These are phyloP conservation scores for Aegle marmelos DNA, from an alignment of 345 rosid species.

Conservation along the genomic window DNA sequence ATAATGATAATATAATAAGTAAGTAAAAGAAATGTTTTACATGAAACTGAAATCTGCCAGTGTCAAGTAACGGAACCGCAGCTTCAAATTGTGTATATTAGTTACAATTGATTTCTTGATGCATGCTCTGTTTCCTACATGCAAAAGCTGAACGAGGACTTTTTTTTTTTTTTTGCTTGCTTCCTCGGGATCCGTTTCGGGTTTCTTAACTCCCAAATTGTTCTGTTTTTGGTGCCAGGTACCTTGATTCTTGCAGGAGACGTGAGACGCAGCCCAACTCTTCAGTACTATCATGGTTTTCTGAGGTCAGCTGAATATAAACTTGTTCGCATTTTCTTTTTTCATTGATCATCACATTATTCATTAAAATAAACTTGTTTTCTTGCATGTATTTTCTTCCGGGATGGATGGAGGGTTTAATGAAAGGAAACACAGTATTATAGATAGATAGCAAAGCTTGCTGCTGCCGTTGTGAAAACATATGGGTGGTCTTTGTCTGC, in stretches of 20 bases:
- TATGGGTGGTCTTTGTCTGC: not conserved
- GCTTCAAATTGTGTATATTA: not conserved
- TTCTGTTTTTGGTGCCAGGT: slow-evolving; percentile 29
- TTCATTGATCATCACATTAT: not conserved
- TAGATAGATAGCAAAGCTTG: not conserved
- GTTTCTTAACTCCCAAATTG: not conserved
- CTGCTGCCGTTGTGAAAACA: no score
- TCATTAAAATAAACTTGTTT: not conserved
- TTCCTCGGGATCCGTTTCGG: not conserved
- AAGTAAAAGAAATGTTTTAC: not conserved
- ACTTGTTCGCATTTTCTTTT: not conserved
- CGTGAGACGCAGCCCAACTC: slow-evolving; percentile 34
- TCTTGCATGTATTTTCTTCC: not conserved
- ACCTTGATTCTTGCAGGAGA: slow-evolving; percentile 39
- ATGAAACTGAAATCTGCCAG: not conserved
- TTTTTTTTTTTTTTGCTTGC: not conserved
- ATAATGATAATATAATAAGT: no score
- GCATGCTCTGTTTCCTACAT: not conserved
- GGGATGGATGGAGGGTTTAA: not conserved
- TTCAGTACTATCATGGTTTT: slow-evolving; percentile 37
- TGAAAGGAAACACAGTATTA: not conserved
- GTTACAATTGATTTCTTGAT: not conserved
- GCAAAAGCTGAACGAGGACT: not conserved
- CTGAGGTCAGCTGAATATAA: slow-evolving; percentile 28
- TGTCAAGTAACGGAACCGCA: not conserved